Evolutionary conservation across 2,329 filamentous ascomycete genomes (phyloP).

Genomic region (Nigrograna mackinnonii): DNA sequence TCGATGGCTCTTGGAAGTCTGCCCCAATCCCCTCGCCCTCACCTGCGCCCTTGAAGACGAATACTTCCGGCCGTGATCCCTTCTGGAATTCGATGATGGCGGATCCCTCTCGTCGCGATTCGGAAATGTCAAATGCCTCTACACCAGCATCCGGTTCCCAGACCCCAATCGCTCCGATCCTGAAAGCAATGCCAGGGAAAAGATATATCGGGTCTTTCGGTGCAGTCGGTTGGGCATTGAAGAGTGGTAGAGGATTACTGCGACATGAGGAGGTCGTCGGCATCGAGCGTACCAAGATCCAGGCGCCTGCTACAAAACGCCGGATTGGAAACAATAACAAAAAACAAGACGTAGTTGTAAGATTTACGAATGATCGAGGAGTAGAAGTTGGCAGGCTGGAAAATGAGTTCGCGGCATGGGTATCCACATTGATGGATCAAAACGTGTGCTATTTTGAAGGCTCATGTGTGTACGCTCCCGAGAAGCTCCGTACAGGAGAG

Average conservation of each 20-base stretch:
- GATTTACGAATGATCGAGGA: slow-evolving; percentile 80
- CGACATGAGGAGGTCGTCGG: slow-evolving; percentile 81
- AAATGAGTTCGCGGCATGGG: slow-evolving; percentile 87
- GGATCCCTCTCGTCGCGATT: slow-evolving; percentile 24
- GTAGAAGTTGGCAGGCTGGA: slow-evolving; percentile 85
- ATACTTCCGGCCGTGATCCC: too few species aligned
- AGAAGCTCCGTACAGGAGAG: slow-evolving; percentile 84
- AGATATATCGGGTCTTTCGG: slow-evolving; percentile 93
- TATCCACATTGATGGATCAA: slow-evolving; percentile 90
- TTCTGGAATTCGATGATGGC: too few species aligned
- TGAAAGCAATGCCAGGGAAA: slow-evolving; percentile 54
- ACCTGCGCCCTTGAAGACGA: too few species aligned
- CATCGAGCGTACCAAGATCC: slow-evolving; percentile 84
- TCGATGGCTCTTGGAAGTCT: slow-evolving; percentile 65
- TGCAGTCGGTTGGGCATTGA: slow-evolving; percentile 87
- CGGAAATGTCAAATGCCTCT: slow-evolving; percentile 24
- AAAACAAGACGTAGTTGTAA: slow-evolving; percentile 83
- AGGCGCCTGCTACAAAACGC: slow-evolving; percentile 41
- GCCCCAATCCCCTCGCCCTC: slow-evolving; percentile 15
- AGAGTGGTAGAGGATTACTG: slow-evolving; percentile 75
- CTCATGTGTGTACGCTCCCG: slow-evolving; percentile 85
- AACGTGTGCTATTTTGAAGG: slow-evolving; percentile 86
- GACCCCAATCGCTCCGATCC: slow-evolving; percentile 16
- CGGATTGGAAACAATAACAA: slow-evolving; percentile 50
- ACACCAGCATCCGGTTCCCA: slow-evolving; percentile 22